These are phyloP conservation scores for Mucor velutinosus DNA, from an alignment of 371 early-diverging fungal genomes.

Conservation along the genomic window DNA sequence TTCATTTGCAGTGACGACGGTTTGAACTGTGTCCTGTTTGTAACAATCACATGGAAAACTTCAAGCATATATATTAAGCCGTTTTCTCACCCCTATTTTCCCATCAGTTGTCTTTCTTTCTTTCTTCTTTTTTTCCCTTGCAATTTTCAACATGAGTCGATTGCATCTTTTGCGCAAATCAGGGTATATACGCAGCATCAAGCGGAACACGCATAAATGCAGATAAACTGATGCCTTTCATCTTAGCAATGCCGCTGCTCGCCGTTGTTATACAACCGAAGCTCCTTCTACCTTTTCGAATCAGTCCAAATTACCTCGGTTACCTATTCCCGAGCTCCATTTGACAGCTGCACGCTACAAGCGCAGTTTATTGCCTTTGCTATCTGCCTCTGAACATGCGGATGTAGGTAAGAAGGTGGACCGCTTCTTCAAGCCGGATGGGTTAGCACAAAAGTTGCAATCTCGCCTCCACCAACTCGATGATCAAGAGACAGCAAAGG, in stretches of 20 bases:
- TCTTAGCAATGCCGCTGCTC: not conserved
- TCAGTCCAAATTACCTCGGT: constrained; percentile 73
- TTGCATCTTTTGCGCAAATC: not conserved
- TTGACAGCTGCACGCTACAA: constrained; percentile 78
- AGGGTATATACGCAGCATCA: not conserved
- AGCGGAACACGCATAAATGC: not conserved
- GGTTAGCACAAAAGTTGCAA: constrained; percentile 77
- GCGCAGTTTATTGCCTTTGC: constrained; percentile 63
- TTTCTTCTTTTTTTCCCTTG: not conserved
- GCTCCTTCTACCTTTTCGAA: constrained; percentile 65
- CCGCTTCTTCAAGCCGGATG: constrained; percentile 63
- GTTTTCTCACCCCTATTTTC: not conserved
- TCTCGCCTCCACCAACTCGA: constrained; percentile 67
- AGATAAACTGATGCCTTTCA: not conserved
- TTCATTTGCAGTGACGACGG: not conserved
- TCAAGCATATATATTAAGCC: not conserved
- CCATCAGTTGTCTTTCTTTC: not conserved
- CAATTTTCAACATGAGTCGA: not conserved
- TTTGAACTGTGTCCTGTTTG: not conserved
- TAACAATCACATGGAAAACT: constrained; percentile 3
- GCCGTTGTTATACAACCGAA: not conserved
- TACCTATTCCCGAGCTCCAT: constrained; percentile 81
- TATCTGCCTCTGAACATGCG: constrained; percentile 54
- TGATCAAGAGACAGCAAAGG: constrained; percentile 45
- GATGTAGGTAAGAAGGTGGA: constrained; percentile 58